Conservation (phyloP, 768 basidiomycete species). For the Rhizopogon roseolus region DNA sequence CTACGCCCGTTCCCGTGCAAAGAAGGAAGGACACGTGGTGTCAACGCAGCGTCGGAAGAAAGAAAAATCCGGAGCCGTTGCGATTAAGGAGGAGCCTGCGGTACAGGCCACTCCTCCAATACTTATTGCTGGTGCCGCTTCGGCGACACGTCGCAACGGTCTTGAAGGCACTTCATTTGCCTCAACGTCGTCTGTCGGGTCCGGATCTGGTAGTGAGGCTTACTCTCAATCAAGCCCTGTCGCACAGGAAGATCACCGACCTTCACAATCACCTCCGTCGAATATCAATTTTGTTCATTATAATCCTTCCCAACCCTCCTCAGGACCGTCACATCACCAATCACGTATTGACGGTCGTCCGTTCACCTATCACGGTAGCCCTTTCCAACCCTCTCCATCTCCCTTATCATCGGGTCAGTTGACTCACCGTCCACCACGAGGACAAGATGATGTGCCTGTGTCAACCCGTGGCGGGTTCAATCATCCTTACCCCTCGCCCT, state of each 20-base stretch:
- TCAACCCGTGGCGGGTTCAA: conserved; percentile 31
- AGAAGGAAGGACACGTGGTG: conserved; percentile 68
- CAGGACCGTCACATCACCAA: conserved; percentile 28
- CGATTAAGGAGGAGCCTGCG: conserved; percentile 21
- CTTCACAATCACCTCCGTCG: conserved; percentile 68
- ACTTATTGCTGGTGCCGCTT: conserved; percentile 40
- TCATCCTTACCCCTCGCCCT: conserved; percentile 29
- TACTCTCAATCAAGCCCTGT: conserved; percentile 45
- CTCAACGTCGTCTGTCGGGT: conserved; percentile 45
- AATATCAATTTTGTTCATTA: conserved; percentile 59
- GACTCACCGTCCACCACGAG: conserved; percentile 30
- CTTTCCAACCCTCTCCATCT: conserved; percentile 42
- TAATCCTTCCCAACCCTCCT: conserved; percentile 31
- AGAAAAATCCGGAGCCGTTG: conserved; percentile 40
- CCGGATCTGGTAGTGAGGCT: conserved; percentile 53
- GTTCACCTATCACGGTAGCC: conserved; percentile 18
- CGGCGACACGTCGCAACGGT: conserved; percentile 39
- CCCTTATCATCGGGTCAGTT: conserved; percentile 23
- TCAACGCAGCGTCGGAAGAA: conserved; percentile 53
- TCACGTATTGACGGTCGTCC: conserved; percentile 22
- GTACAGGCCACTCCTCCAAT: conserved; percentile 17
- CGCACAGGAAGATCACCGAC: conserved; percentile 35
- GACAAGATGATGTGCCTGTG: conserved; percentile 30
- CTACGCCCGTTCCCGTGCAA: conserved; percentile 83
- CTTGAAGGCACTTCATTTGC: conserved; percentile 46